Percentiles rank a stretch among this genome's conserved stretches.
These are phyloP conservation scores for Xylariales sp. DNA, from an alignment of 2,329 filamentous ascomycete species.

Conservation along the genomic window DNA sequence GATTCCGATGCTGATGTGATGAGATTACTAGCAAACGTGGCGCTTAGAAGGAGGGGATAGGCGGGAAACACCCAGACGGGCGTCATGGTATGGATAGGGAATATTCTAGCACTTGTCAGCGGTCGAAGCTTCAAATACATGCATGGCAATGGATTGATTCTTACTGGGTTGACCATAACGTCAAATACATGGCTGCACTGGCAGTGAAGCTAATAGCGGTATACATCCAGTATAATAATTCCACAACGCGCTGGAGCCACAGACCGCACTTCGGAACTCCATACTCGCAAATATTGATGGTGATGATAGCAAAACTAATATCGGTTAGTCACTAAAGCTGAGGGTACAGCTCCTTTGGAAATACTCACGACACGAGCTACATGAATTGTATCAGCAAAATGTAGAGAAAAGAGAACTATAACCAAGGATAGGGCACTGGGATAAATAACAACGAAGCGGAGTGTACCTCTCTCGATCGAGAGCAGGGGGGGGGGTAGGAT, in stretches of 20 bases:
- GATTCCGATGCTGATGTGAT: constrained; percentile 34
- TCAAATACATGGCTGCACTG: constrained; percentile 69
- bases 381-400: neutral
- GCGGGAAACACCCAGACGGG: constrained; percentile 86
- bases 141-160: constrained; percentile 12
- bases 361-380: constrained; percentile 10
- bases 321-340: constrained; percentile 37
- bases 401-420: neutral
- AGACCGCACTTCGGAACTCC: constrained; percentile 56
- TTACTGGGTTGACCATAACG: constrained; percentile 61
- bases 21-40: constrained; percentile 63
- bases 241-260: constrained; percentile 59
- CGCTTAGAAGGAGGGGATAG: constrained; percentile 74
- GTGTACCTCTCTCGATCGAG: too few relatives aligned
- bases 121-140: neutral
- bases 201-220: constrained; percentile 61
- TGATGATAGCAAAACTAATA: constrained; percentile 64
- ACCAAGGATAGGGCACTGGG: too few relatives aligned
- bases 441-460: too few relatives aligned
- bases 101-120: constrained; percentile 30
- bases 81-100: constrained; percentile 77
- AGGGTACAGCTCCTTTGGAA: too few relatives aligned
- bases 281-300: constrained; percentile 77
- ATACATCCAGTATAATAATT: constrained; percentile 72
- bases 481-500: too few relatives aligned